These are phyloP conservation scores for Daedalea quercina DNA, from an alignment of 768 basidiomycete genomes.

Conservation along the genomic window DNA sequence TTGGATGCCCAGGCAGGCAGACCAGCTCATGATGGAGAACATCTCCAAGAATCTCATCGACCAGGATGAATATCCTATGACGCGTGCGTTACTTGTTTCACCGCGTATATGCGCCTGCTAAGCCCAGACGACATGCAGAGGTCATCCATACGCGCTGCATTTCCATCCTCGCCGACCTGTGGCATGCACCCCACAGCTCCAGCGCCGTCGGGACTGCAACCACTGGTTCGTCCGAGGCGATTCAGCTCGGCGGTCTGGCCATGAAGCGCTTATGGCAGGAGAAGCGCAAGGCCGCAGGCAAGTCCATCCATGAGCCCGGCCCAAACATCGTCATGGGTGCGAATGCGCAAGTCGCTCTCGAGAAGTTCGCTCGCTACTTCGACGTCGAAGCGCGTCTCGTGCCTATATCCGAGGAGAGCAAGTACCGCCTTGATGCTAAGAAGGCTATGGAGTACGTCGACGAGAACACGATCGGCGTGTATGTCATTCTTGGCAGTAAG, in stretches of 20 bases:
- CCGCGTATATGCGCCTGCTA: not conserved
- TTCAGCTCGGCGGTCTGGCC: slow-evolving; percentile 66
- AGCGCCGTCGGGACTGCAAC: slow-evolving; percentile 64
- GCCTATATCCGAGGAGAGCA: slow-evolving; percentile 57
- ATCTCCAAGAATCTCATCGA: slow-evolving; percentile 64
- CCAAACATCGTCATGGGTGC: slow-evolving; percentile 63
- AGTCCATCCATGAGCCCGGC: slow-evolving; percentile 59
- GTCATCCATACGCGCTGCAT: slow-evolving; percentile 39
- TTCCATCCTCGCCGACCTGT: slow-evolving; percentile 59
- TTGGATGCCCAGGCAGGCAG: slow-evolving; percentile 48
- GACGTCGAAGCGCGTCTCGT: slow-evolving; percentile 62
- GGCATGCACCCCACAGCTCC: slow-evolving; percentile 52
- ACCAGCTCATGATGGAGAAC: slow-evolving; percentile 57
- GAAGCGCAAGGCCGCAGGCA: slow-evolving; percentile 57
- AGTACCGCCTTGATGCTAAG: slow-evolving; percentile 72
- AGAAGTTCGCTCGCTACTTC: slow-evolving; percentile 65
- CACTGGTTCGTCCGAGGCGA: slow-evolving; percentile 66
- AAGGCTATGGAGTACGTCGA: slow-evolving; percentile 59
- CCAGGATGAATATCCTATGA: slow-evolving; percentile 63
- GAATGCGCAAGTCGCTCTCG: slow-evolving; percentile 64
- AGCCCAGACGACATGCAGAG: slow-evolving; percentile 18
- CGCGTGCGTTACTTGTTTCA: slow-evolving; percentile 26
- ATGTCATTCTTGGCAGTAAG: slow-evolving; percentile 50
- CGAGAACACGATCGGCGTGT: slow-evolving; percentile 68
- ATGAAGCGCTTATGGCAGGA: slow-evolving; percentile 70